Percentiles rank a stretch among this genome's conserved stretches.
Evolutionary conservation across 345 rosid genomes (phyloP).

Genomic region (Euphorbia peplus): DNA sequence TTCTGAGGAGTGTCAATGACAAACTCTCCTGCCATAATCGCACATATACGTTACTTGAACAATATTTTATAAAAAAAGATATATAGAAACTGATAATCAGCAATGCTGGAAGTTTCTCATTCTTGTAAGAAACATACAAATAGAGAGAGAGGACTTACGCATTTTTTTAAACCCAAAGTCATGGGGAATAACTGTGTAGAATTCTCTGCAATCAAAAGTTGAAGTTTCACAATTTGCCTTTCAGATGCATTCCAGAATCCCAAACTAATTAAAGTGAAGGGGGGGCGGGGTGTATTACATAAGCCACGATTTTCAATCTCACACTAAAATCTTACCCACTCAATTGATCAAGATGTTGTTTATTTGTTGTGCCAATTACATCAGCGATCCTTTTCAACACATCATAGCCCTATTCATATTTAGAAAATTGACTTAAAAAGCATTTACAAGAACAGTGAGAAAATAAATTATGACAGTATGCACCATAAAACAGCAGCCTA

Average conservation of each 20-base stretch:
- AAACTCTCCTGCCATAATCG: conserved; percentile 68
- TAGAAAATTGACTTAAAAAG: conserved; percentile 16
- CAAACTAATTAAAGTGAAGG: not conserved
- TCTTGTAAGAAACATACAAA: not conserved
- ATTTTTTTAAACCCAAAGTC: conserved; percentile 84
- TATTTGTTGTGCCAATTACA: conserved; percentile 44
- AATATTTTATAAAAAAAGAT: not conserved
- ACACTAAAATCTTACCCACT: conserved; percentile 54
- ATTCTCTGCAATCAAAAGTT: conserved; percentile 56
- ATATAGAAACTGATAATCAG: not conserved
- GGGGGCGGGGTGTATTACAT: not conserved
- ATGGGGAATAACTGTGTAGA: conserved; percentile 87
- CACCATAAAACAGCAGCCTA: conserved; percentile 6
- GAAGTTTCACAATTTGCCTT: not conserved
- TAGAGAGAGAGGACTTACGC: conserved; percentile 52
- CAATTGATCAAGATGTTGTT: conserved; percentile 58
- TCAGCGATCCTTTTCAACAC: conserved; percentile 73
- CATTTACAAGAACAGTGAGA: not conserved
- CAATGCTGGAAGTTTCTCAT: not conserved
- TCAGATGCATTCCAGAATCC: not conserved
- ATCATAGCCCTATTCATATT: conserved; percentile 64
- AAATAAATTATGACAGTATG: not conserved
- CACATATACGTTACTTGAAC: conserved; percentile 15
- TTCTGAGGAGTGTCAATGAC: conserved; percentile 79
- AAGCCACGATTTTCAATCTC: not conserved